phyloP scores from a whole-genome alignment of 768 basidiomycete species.

The Kwoniella dejecticola region DNA sequence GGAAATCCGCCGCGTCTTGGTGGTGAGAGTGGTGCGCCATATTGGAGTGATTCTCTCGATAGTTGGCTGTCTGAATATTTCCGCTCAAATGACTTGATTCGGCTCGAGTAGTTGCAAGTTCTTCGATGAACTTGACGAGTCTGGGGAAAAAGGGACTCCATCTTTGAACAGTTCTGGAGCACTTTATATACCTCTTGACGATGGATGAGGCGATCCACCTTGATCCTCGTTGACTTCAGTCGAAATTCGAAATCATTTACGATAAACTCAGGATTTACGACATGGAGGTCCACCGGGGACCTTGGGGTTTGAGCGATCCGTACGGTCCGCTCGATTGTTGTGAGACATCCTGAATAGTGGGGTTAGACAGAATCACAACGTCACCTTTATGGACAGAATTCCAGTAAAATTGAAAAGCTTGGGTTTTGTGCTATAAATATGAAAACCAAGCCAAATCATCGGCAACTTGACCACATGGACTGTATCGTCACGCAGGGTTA shows the following conservation, averaged over 20 bases:
- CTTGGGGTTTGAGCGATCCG: constrained; percentile 4
- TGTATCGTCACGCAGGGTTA: too few species aligned
- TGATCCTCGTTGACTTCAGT: background rate
- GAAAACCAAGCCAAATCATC: too few species aligned
- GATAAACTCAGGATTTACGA: background rate
- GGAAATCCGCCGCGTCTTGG: constrained; percentile 24
- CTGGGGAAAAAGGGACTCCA: constrained; percentile 7
- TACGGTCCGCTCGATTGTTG: background rate
- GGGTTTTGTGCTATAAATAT: too few species aligned
- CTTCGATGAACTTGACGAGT: constrained; percentile 4
- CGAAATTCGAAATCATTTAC: background rate
- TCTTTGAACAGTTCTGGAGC: background rate
- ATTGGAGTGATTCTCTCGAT: background rate
- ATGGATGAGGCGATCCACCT: constrained; percentile 4
- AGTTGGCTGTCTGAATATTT: background rate
- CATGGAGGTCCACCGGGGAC: constrained; percentile 22
- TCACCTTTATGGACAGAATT: too few species aligned
- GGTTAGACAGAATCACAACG: too few species aligned
- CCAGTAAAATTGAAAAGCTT: too few species aligned
- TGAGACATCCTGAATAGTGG: too few species aligned
- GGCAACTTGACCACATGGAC: too few species aligned
- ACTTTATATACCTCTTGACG: background rate
- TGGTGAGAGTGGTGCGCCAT: constrained; percentile 4
- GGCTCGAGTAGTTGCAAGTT: background rate
- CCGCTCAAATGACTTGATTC: background rate